A percentile compares a stretch with the other conserved stretches of the same genome.
These are phyloP conservation scores for Endocarpon pusillum DNA, from an alignment of 495 filamentous ascomycete genomes.

Conservation along the genomic window DNA sequence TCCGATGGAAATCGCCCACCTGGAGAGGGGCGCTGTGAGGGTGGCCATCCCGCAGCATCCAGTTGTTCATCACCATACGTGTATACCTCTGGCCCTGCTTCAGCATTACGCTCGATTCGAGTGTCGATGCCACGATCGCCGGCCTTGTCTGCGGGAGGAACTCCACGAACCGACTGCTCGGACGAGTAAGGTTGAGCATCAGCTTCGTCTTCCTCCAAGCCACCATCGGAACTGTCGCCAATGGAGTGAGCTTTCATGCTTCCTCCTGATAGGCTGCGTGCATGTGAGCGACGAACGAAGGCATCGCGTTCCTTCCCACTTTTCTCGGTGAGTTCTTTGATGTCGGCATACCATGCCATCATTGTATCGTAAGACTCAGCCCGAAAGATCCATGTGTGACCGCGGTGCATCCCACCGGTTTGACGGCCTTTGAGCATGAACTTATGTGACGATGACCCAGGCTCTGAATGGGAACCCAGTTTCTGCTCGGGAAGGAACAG, in stretches of 20 bases:
- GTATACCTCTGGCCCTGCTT: not conserved
- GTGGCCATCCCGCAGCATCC: too few relatives aligned
- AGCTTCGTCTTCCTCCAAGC: constrained; percentile 77
- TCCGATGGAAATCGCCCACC: constrained; percentile 87
- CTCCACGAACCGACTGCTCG: constrained; percentile 30
- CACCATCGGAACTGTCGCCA: constrained; percentile 43
- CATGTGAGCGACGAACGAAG: constrained; percentile 57
- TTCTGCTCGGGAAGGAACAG: constrained; percentile 89
- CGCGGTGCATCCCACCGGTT: constrained; percentile 81
- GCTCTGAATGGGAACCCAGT: constrained; percentile 76
- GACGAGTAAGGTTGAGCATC: constrained; percentile 54
- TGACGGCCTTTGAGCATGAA: constrained; percentile 95
- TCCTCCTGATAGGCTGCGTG: constrained; percentile 52
- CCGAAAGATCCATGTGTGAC: constrained; percentile 94
- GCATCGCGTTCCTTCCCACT: constrained; percentile 79
- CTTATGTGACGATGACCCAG: constrained; percentile 83
- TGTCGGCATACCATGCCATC: constrained; percentile 92
- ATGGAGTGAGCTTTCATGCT: constrained; percentile 46
- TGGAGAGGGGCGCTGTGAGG: constrained; percentile 47
- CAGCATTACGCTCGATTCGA: constrained; percentile 10
- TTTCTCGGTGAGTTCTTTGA: constrained; percentile 69
- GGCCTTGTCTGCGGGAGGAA: constrained; percentile 2
- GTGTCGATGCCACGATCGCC: constrained; percentile 7
- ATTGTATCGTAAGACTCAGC: constrained; percentile 91
- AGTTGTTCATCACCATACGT: constrained; percentile 1